Conservation (phyloP, 2,329 filamentous ascomycete species). For the Colletotrichum sp. region DNA sequence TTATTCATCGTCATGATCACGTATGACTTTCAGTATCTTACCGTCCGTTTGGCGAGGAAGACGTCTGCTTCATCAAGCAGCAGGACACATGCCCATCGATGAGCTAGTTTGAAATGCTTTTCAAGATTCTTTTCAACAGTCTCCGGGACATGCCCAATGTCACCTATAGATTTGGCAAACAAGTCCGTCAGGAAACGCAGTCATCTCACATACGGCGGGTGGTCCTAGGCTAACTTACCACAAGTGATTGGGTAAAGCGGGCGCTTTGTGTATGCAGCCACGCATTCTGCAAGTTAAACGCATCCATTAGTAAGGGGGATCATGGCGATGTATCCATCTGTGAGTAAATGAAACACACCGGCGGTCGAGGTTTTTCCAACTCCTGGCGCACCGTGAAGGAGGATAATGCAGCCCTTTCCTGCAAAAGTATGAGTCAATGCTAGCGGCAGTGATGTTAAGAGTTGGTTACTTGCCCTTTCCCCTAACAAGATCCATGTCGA, state of each 20-base stretch:
- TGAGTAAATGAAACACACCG: not conserved
- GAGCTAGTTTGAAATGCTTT: constrained; percentile 12
- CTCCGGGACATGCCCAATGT: constrained; percentile 1
- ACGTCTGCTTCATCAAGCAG: constrained; percentile 34
- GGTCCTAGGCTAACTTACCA: not conserved
- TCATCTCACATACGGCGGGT: not conserved
- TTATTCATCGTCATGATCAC: not conserved
- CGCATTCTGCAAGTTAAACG: constrained; percentile 1
- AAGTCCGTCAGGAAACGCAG: not conserved
- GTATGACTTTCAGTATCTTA: not conserved
- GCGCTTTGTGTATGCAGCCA: constrained; percentile 25
- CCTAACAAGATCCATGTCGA: constrained; percentile 30
- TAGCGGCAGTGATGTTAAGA: not conserved
- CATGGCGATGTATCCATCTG: not conserved
- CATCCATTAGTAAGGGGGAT: not conserved
- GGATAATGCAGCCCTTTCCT: constrained; percentile 3
- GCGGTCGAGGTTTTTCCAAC: constrained; percentile 1
- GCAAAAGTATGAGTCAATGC: not conserved
- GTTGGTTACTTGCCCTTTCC: constrained; percentile 29
- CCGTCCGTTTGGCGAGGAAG: constrained; percentile 12
- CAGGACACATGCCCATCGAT: constrained; percentile 29
- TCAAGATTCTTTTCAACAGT: constrained; percentile 27
- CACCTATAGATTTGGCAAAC: not conserved
- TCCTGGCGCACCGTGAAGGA: constrained; percentile 9
- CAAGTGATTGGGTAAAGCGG: constrained; percentile 30